Conservation (phyloP, 2,329 filamentous ascomycete species). For the Teratosphaeriaceae sp. region DNA sequence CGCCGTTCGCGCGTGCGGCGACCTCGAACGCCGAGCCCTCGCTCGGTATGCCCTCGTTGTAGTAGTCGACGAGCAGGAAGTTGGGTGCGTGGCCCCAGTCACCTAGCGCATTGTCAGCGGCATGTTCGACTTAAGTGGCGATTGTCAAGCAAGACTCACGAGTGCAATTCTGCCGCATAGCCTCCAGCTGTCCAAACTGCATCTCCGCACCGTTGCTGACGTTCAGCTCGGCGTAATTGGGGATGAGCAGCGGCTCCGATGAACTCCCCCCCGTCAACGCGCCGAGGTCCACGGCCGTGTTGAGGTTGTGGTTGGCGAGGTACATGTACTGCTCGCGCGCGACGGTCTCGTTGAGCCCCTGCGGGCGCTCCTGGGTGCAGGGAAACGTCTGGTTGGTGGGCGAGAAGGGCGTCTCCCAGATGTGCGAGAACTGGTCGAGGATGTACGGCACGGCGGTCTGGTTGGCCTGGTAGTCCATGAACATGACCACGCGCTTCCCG, state of each 20-base stretch:
- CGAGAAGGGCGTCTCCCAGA: slow-evolving; percentile 89
- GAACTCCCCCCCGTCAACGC: slow-evolving; percentile 38
- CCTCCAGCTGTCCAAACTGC: slow-evolving; percentile 61
- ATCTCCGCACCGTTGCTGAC: slow-evolving; percentile 59
- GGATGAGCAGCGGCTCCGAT: slow-evolving; percentile 55
- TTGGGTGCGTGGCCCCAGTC: slow-evolving; percentile 65
- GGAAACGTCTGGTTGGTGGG: slow-evolving; percentile 64
- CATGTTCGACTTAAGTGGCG: slow-evolving; percentile 27
- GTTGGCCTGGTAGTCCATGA: slow-evolving; percentile 80
- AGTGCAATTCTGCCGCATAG: slow-evolving; percentile 57
- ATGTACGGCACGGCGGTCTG: slow-evolving; percentile 75
- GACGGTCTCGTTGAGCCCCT: slow-evolving; percentile 52
- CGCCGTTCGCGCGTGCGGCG: slow-evolving; percentile 63
- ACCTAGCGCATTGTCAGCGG: background rate
- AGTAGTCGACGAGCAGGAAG: slow-evolving; percentile 78
- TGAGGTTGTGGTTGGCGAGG: slow-evolving; percentile 87
- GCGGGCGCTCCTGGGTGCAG: slow-evolving; percentile 71
- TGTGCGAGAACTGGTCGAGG: slow-evolving; percentile 77
- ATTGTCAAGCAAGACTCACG: slow-evolving; percentile 29
- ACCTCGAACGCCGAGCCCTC: slow-evolving; percentile 72
- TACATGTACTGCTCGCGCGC: slow-evolving; percentile 57
- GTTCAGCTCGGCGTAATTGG: slow-evolving; percentile 63
- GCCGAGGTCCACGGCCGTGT: slow-evolving; percentile 61
- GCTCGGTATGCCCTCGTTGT: slow-evolving; percentile 58
- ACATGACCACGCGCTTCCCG: slow-evolving; percentile 64